Evolutionary conservation across 1,284 basidiomycete species (phyloP).

Genomic region (Ustilago trichophora): DNA sequence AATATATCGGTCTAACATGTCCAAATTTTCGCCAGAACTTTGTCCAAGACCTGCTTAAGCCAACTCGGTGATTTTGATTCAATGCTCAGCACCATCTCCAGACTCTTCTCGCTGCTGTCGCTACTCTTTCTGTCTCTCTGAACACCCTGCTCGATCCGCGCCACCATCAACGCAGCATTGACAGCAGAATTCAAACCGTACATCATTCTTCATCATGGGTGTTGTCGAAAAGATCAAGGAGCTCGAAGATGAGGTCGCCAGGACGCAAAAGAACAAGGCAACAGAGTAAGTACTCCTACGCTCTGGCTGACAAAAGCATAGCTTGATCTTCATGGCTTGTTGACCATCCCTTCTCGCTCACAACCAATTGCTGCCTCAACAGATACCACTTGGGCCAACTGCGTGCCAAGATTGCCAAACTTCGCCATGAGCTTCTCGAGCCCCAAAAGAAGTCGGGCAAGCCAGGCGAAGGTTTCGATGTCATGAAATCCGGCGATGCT

Average conservation of each 20-base stretch:
- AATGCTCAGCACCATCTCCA: conserved; percentile 3
- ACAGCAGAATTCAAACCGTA: background rate
- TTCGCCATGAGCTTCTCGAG: conserved; percentile 61
- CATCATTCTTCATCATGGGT: conserved; percentile 45
- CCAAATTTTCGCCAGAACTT: background rate
- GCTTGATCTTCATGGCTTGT: no score
- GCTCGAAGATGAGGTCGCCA: conserved; percentile 94
- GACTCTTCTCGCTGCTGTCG: background rate
- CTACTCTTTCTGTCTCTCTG: background rate
- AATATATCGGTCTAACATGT: no score
- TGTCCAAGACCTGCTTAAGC: background rate
- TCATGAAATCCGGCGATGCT: conserved; percentile 62
- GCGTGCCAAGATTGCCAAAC: conserved; percentile 62
- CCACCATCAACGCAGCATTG: background rate
- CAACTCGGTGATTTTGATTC: background rate
- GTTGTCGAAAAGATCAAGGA: conserved; percentile 79
- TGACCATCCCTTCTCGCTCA: no score
- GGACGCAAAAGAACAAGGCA: conserved; percentile 69
- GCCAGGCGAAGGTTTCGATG: conserved; percentile 63
- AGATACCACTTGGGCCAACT: conserved; percentile 62
- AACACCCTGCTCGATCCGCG: background rate
- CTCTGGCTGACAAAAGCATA: no score
- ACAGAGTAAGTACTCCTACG: conserved; percentile 47
- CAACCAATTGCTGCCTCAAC: no score
- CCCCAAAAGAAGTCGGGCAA: conserved; percentile 57